These are phyloP conservation scores for Combretum micranthum DNA, from an alignment of 345 rosid species.

Conservation along the genomic window DNA sequence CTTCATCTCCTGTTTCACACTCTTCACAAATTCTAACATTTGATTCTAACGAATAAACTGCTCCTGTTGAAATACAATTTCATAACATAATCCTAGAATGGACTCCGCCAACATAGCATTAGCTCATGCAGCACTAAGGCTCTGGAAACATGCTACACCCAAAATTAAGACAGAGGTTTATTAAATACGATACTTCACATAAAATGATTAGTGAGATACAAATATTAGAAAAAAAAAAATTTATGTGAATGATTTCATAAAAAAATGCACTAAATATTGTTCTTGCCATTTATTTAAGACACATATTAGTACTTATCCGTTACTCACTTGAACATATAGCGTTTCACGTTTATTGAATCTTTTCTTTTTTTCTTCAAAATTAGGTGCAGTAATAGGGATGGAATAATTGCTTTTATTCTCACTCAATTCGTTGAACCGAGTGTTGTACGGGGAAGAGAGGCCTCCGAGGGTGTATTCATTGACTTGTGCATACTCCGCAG, in stretches of 20 bases:
- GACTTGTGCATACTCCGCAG: constrained; percentile 25
- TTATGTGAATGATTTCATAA: too few relatives aligned
- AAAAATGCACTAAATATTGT: too few relatives aligned
- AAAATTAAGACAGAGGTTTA: too few relatives aligned
- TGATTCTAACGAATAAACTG: constrained; percentile 25
- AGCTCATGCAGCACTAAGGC: constrained; percentile 29
- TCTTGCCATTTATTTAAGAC: too few relatives aligned
- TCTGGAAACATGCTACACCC: constrained; percentile 21
- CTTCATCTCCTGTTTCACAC: constrained; percentile 26
- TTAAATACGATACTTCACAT: too few relatives aligned
- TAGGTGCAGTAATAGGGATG: constrained; percentile 18
- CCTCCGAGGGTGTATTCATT: constrained; percentile 26
- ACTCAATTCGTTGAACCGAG: constrained; percentile 15
- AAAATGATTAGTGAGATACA: too few relatives aligned
- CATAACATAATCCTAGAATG: constrained; percentile 26
- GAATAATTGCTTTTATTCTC: constrained; percentile 19
- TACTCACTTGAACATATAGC: too few relatives aligned
- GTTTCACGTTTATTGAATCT: too few relatives aligned
- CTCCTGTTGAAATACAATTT: constrained; percentile 29
- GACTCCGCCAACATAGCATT: constrained; percentile 27
- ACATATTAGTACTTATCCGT: too few relatives aligned
- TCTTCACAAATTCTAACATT: constrained; percentile 30
- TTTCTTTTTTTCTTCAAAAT: too few relatives aligned
- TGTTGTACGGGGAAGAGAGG: constrained; percentile 19
- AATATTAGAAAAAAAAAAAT: too few relatives aligned